Evolutionary conservation across 2,329 filamentous ascomycete species (phyloP).

Genomic region (Monosporascus sp.): DNA sequence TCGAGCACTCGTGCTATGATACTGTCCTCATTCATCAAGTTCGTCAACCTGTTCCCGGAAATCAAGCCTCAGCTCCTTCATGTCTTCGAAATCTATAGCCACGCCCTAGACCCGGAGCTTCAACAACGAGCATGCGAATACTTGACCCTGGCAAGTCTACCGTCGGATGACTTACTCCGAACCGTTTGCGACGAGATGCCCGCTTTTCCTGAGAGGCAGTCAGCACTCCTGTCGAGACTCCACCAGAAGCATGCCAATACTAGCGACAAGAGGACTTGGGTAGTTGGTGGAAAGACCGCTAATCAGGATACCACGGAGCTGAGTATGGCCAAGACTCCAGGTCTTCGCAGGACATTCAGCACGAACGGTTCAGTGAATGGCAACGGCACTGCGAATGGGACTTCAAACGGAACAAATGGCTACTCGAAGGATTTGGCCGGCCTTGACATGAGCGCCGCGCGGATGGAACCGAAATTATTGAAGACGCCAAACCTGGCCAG

Average conservation of each 20-base stretch:
- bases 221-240: slow-evolving; percentile 81
- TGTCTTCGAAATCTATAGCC: slow-evolving; percentile 87
- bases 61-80: slow-evolving; percentile 93
- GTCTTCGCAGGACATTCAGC: slow-evolving; percentile 83
- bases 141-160: slow-evolving; percentile 74
- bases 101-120: slow-evolving; percentile 89
- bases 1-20: slow-evolving; percentile 90
- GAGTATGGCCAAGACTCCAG: slow-evolving; percentile 71
- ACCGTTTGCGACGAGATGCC: slow-evolving; percentile 99
- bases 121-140: slow-evolving; percentile 98
- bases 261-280: slow-evolving; percentile 94
- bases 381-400: slow-evolving; percentile 37
- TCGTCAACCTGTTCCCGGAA: slow-evolving; percentile 95
- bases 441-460: slow-evolving; percentile 67
- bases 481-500: slow-evolving; percentile 83
- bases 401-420: slow-evolving; percentile 45
- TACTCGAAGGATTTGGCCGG: slow-evolving; percentile 67
- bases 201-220: slow-evolving; percentile 90
- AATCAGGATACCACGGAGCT: slow-evolving; percentile 78
- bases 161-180: slow-evolving; percentile 83
- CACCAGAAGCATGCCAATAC: slow-evolving; percentile 92
- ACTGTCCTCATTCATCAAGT: slow-evolving; percentile 93
- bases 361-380: slow-evolving; percentile 46
- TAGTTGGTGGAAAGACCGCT: slow-evolving; percentile 93
- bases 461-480: slow-evolving; percentile 50